Percentiles rank a stretch among this genome's conserved stretches.
Evolutionary conservation across 139 green algal species (phyloP).

Genomic region (Micractinium conductrix): DNA sequence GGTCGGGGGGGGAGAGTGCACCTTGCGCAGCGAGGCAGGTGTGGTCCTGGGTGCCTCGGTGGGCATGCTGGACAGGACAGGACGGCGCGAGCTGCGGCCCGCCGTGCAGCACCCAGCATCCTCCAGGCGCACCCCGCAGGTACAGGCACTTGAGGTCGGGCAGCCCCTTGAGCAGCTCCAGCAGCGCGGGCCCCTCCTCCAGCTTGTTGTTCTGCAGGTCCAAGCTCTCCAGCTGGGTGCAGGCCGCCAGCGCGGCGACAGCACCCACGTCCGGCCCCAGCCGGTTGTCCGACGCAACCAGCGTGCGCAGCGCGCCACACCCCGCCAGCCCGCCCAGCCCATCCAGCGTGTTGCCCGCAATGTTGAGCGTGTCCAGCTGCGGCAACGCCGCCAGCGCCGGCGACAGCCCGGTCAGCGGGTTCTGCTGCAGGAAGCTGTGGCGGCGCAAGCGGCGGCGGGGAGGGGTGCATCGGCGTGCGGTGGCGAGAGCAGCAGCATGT

Average conservation of each 20-base stretch:
- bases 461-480: neutral
- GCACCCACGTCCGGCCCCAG: conserved; percentile 50
- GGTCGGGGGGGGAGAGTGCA: too few species aligned
- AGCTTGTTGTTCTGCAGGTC: conserved; percentile 78
- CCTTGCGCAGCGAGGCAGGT: too few species aligned
- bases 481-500: too few species aligned
- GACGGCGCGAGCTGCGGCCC: too few species aligned
- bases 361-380: conserved; percentile 80
- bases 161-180: conserved; percentile 50
- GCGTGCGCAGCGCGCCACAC: conserved; percentile 62
- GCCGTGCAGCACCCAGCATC: too few species aligned
- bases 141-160: conserved; percentile 86
- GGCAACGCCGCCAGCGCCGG: conserved; percentile 51
- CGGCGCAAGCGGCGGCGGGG: neutral
- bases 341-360: conserved; percentile 81
- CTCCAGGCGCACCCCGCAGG: too few species aligned
- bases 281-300: conserved; percentile 74
- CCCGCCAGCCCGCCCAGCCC: conserved; percentile 62
- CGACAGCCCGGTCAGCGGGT: conserved; percentile 68
- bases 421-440: conserved; percentile 91
- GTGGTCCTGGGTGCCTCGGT: too few species aligned
- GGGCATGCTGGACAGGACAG: too few species aligned
- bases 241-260: conserved; percentile 56
- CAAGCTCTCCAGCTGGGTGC: conserved; percentile 63
- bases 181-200: conserved; percentile 32